A percentile compares a stretch with the other conserved stretches of the same genome.
These are phyloP conservation scores for Iris pallida DNA, from an alignment of 116 monocot species.

Conservation along the genomic window DNA sequence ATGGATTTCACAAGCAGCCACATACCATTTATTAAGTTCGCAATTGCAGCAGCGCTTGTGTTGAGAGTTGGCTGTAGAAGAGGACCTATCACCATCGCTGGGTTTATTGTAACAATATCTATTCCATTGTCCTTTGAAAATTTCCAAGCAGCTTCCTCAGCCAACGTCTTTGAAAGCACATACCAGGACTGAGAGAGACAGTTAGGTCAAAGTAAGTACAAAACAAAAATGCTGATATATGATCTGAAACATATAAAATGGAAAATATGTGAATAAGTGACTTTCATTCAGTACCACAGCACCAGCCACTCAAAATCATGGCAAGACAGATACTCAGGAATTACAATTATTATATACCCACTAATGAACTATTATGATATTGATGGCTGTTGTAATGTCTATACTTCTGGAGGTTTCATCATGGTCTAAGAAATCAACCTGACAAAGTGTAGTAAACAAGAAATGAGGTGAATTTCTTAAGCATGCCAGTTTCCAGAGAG, in stretches of 20 bases:
- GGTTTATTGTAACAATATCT: constrained; percentile 75
- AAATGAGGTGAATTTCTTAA: background rate
- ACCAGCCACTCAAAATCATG: background rate
- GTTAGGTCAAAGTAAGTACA: background rate
- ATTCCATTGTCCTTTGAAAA: constrained; percentile 68
- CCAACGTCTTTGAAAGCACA: constrained; percentile 82
- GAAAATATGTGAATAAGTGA: background rate
- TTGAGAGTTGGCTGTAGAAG: constrained; percentile 89
- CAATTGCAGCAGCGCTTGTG: constrained; percentile 60
- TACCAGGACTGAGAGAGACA: constrained; percentile 57
- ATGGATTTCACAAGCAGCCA: no score
- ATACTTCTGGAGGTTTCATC: background rate
- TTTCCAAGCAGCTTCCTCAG: constrained; percentile 88
- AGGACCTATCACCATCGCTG: constrained; percentile 90
- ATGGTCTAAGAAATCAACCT: background rate
- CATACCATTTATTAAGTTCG: constrained; percentile 75
- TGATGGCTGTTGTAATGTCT: no score
- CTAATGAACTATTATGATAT: no score
- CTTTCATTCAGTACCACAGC: background rate
- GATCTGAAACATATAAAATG: no score
- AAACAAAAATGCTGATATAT: background rate
- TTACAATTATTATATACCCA: background rate
- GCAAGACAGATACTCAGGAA: background rate
- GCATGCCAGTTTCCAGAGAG: background rate
- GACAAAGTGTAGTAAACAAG: background rate